phyloP scores from a whole-genome alignment of 1,284 basidiomycete genomes.

The Retiboletus flavoniger region DNA sequence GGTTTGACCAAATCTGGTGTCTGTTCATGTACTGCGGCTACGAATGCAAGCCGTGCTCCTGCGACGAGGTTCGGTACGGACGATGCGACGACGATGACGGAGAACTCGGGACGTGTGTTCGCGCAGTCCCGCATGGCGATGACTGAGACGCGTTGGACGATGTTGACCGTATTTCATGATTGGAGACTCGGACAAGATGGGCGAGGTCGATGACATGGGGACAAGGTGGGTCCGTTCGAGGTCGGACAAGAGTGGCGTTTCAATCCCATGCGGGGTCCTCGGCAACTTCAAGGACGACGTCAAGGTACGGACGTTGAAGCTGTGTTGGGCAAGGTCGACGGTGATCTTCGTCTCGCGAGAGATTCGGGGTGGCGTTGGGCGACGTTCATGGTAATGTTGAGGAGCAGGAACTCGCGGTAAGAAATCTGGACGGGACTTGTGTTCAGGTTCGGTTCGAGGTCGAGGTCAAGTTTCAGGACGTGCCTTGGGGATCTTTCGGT shows the following conservation, averaged over 20 bases:
- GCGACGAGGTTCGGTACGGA: slow-evolving; percentile 5
- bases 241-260: background rate
- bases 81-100: background rate
- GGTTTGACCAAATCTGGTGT: slow-evolving; percentile 1
- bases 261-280: no score
- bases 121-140: background rate
- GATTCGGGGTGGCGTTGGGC: background rate
- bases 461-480: no score
- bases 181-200: background rate
- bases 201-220: background rate
- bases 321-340: background rate
- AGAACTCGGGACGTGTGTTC: slow-evolving; percentile 1
- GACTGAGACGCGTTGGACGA: background rate
- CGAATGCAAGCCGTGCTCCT: background rate
- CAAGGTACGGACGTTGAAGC: background rate
- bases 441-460: no score
- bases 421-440: no score
- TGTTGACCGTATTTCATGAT: background rate
- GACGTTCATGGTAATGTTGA: background rate
- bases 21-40: background rate
- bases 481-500: background rate
- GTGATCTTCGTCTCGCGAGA: background rate
- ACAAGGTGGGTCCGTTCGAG: background rate
- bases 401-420: no score
- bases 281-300: no score